These are phyloP conservation scores for Inga leiocalycina DNA, from an alignment of 306 rosid genomes.

Conservation along the genomic window DNA sequence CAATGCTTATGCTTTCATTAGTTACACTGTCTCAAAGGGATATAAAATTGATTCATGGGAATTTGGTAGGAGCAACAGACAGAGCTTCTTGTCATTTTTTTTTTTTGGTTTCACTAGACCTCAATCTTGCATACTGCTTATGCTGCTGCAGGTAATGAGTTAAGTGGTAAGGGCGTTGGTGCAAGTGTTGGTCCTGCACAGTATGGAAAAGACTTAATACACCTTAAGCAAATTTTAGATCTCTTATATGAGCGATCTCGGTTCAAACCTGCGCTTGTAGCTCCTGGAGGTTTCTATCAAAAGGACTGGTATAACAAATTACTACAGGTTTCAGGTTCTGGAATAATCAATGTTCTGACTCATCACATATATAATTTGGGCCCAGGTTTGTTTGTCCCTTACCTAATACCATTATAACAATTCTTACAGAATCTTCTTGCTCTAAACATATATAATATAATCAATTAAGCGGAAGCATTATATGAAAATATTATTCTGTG, in stretches of 20 bases:
- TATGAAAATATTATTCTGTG: neutral
- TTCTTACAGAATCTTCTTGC: neutral
- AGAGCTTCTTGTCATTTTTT: conserved; percentile 28
- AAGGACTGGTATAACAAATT: conserved; percentile 73
- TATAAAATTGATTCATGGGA: conserved; percentile 90
- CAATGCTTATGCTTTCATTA: conserved; percentile 68
- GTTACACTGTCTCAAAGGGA: conserved; percentile 73
- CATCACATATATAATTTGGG: conserved; percentile 95
- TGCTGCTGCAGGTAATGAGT: conserved; percentile 75
- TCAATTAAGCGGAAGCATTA: conserved; percentile 22
- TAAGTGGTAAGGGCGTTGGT: conserved; percentile 82
- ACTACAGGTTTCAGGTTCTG: conserved; percentile 79
- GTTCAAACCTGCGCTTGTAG: conserved; percentile 68
- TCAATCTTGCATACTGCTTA: conserved; percentile 24
- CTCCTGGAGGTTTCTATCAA: conserved; percentile 91
- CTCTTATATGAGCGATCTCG: conserved; percentile 50
- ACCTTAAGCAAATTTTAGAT: conserved; percentile 54
- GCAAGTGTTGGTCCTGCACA: conserved; percentile 80
- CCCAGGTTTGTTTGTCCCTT: conserved; percentile 62
- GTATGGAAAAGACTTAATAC: conserved; percentile 82
- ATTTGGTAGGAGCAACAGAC: conserved; percentile 63
- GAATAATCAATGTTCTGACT: conserved; percentile 58
- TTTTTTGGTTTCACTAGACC: conserved; percentile 29
- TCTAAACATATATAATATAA: neutral
- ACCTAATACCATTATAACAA: conserved; percentile 15